Base-by-base conservation (phyloP, 805 yeast species). In the Ogataea parapolymorpha region DNA sequence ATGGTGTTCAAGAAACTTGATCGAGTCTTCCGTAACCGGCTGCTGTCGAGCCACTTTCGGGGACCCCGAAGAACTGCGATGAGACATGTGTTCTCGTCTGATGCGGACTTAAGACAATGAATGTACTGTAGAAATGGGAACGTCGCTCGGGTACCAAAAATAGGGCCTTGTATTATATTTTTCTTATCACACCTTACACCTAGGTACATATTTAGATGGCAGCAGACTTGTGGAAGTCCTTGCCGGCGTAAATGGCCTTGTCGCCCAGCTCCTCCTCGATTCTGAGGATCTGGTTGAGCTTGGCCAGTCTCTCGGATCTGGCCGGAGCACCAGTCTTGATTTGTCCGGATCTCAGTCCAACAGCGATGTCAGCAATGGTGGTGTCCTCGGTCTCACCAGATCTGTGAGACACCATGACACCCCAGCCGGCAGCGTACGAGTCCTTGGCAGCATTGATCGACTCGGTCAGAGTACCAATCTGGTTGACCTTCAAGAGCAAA, bases 261-360 rank as follows among this genome's bases (percentile, higher is more conserved):
- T 80, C 90, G 67, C 97, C 98, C 67, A 91, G 85, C 77, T 86
- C 95, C 79, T 91, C 95, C 81, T 93, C 98, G 65, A 91, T 91
- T 78, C 98, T 87, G 71, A 91, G 81, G 72, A 91, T 82, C 81
- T 91, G 96, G 90, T 91, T 91, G 72, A 85, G 82, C 79, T 91
- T 91, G 70, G 98, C 98, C 73, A 93, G 84, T 84, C 99, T 91
- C 80, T 91, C 99, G 58, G 97, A 87, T 80, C 99, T 90, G 60
- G 97, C 96, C 68, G 98, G 98, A 68, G 99, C 98, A 83, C 99
- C 99, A 59, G 97, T 87, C 90, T 91, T 91, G 75, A 91, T 86
- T 80, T 91, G 98, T 70, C 97, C 99, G 56, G 95, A 63, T 83
- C 97, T 88, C 71, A 91, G 80, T 79, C 98, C 98, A 62, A 93